phyloP scores from a whole-genome alignment of 192 early-diverging fungal genomes.

The Physocladia obscura region DNA sequence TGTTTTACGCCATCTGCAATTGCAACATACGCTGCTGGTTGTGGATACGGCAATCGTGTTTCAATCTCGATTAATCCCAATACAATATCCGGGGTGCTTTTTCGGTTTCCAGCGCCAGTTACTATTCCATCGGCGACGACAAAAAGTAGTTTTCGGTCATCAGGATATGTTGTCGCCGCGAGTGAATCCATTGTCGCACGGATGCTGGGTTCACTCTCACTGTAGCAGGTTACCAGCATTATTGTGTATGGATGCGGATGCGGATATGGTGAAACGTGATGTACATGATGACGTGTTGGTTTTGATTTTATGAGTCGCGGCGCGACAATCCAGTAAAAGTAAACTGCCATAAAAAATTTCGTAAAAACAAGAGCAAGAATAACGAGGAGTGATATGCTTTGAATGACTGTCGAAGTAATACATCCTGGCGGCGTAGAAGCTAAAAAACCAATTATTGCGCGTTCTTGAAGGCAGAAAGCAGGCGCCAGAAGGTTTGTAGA shows the following conservation, averaged over 20 bases:
- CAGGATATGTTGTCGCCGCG: slow-evolving; percentile 78
- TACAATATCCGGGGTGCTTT: slow-evolving; percentile 82
- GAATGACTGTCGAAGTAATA: slow-evolving; percentile 33
- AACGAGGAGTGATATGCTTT: slow-evolving; percentile 31
- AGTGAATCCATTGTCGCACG: slow-evolving; percentile 86
- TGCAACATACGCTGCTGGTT: slow-evolving; percentile 59
- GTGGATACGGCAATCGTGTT: slow-evolving; percentile 10
- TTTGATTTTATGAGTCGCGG: background rate
- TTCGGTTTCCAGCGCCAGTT: slow-evolving; percentile 79
- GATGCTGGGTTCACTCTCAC: slow-evolving; percentile 64
- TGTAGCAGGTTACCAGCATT: slow-evolving; percentile 91
- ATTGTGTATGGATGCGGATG: slow-evolving; percentile 43
- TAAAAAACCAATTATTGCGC: slow-evolving; percentile 31
- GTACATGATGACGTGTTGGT: background rate
- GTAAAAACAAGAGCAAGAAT: slow-evolving; percentile 41
- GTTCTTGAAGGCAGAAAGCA: slow-evolving; percentile 17
- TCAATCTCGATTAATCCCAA: slow-evolving; percentile 63
- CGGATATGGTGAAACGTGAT: background rate
- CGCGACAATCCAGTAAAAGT: slow-evolving; percentile 49
- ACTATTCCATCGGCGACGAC: slow-evolving; percentile 91
- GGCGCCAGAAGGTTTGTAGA: background rate
- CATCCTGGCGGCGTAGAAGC: slow-evolving; percentile 37
- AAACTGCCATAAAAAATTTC: slow-evolving; percentile 47
- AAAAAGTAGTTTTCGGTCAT: slow-evolving; percentile 82
- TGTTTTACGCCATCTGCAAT: slow-evolving; percentile 86